phyloP scores from a whole-genome alignment of 2,329 filamentous ascomycete species.

The Penicillium occitanis region DNA sequence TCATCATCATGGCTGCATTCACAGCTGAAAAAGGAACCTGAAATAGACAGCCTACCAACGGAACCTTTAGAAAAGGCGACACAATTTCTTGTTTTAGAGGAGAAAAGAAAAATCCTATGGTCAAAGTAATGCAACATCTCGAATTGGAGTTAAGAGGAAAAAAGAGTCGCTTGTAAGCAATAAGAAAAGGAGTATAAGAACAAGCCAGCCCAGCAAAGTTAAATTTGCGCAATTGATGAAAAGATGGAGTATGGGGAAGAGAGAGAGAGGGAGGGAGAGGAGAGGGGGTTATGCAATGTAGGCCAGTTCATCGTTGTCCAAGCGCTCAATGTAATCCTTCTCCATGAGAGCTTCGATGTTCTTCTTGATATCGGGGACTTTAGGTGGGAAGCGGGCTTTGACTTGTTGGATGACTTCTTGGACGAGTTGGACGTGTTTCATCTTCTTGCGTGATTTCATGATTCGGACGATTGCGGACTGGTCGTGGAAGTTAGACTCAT shows the following conservation, averaged over 20 bases:
- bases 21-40: too few relatives aligned
- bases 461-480: conserved; percentile 98
- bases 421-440: conserved; percentile 95
- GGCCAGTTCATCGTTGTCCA: conserved; percentile 90
- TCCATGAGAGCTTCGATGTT: conserved; percentile 98
- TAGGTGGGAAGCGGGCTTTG: conserved; percentile 85
- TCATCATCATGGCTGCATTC: conserved; percentile 1
- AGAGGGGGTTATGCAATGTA: conserved; percentile 71
- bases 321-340: conserved; percentile 96
- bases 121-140: conserved; percentile 4
- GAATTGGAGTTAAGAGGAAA: neutral
- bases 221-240: neutral
- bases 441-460: conserved; percentile 98
- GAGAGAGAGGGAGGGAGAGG: too few relatives aligned
- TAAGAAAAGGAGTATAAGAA: neutral
- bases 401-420: conserved; percentile 96
- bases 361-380: conserved; percentile 96
- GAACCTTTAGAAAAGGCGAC: neutral
- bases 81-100: neutral
- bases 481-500: conserved; percentile 24
- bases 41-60: neutral
- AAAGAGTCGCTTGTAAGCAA: neutral
- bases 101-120: neutral
- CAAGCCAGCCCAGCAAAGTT: neutral
- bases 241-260: neutral